Conservation (phyloP, 768 basidiomycete genomes). For the Tulasnella calospora region DNA sequence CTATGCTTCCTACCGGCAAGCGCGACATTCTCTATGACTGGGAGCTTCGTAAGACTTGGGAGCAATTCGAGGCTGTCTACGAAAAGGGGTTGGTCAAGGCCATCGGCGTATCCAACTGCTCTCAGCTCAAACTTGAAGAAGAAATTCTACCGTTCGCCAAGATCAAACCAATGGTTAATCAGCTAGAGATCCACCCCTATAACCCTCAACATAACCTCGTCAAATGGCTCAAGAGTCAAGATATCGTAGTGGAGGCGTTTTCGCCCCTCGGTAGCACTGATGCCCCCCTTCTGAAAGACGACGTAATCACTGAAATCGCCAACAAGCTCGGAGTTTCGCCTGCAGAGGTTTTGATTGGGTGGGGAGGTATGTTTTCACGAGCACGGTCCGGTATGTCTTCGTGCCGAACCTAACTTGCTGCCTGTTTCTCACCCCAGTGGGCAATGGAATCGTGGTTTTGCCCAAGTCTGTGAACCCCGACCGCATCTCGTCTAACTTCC, state of each 20-base stretch:
- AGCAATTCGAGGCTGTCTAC: slow-evolving; percentile 64
- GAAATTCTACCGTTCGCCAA: slow-evolving; percentile 10
- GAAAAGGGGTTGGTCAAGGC: slow-evolving; percentile 68
- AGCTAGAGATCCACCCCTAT: slow-evolving; percentile 69
- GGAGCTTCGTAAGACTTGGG: slow-evolving; percentile 76
- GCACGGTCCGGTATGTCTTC: background rate
- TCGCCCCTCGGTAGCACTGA: slow-evolving; percentile 69
- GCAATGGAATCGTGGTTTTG: slow-evolving; percentile 63
- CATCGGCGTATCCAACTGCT: slow-evolving; percentile 49
- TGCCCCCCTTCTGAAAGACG: slow-evolving; percentile 61
- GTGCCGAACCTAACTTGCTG: background rate
- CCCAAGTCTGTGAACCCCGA: slow-evolving; percentile 70
- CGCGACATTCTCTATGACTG: slow-evolving; percentile 63
- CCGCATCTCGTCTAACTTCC: slow-evolving; percentile 44
- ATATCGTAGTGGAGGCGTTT: slow-evolving; percentile 71
- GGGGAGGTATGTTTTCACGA: slow-evolving; percentile 24
- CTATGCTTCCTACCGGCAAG: slow-evolving; percentile 39
- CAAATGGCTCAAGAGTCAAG: slow-evolving; percentile 54
- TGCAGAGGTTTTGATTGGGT: slow-evolving; percentile 35
- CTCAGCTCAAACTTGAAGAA: slow-evolving; percentile 22
- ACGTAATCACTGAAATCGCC: slow-evolving; percentile 57
- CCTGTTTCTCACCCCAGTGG: slow-evolving; percentile 41
- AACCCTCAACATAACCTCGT: slow-evolving; percentile 63
- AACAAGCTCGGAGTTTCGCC: slow-evolving; percentile 49
- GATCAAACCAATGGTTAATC: slow-evolving; percentile 25